These are phyloP conservation scores for Naumovozyma baii DNA, from an alignment of 805 yeast species.

Conservation along the genomic window DNA sequence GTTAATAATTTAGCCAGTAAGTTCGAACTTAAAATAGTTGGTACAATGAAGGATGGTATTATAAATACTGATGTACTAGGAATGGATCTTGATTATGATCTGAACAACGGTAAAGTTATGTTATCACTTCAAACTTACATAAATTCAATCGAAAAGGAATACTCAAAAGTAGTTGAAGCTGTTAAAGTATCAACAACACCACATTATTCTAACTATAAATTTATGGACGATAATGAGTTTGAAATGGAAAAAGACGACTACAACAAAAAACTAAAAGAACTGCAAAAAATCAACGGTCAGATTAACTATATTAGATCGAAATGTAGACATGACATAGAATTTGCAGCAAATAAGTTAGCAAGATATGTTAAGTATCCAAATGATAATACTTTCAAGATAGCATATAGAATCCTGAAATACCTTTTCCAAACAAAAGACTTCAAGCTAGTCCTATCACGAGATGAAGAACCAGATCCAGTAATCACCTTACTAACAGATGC, in stretches of 20 bases:
- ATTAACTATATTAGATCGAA: neutral
- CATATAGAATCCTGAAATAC: neutral
- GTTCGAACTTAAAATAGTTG: constrained; percentile 5
- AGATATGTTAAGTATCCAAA: neutral
- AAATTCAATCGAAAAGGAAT: neutral
- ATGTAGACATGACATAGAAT: neutral
- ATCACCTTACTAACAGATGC: neutral
- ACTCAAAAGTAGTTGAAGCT: neutral
- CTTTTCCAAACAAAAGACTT: neutral
- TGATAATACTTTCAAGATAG: neutral
- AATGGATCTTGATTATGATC: constrained; percentile 3
- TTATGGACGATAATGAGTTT: neutral
- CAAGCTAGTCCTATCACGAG: neutral
- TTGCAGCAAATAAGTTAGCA: neutral
- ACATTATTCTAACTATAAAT: neutral
- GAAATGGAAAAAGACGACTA: neutral
- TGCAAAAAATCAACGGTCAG: neutral
- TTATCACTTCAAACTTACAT: constrained; percentile 1
- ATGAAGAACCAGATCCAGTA: neutral
- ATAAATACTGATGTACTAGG: constrained; percentile 7
- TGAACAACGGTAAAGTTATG: neutral
- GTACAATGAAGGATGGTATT: constrained; percentile 3
- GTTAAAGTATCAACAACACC: neutral
- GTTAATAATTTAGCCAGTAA: neutral
- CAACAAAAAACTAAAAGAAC: too few relatives aligned